phyloP scores from a whole-genome alignment of 2,329 filamentous ascomycete species.

The Fusarium sp. region DNA sequence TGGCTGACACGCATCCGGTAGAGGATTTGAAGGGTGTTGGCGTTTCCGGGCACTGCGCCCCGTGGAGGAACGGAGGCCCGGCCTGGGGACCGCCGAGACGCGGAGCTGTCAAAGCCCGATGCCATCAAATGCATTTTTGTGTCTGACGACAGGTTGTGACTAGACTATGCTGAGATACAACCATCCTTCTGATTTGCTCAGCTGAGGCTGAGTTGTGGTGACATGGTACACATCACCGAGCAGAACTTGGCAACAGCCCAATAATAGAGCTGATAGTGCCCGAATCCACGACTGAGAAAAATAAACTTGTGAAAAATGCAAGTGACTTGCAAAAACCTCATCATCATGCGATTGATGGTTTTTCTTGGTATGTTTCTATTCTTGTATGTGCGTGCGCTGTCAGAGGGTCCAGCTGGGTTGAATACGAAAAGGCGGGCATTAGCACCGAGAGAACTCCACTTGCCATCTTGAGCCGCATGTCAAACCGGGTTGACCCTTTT shows the following conservation, averaged over 20 bases:
- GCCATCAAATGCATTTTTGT: not conserved
- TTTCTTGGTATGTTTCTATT: slow-evolving; percentile 12
- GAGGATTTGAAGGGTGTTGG: slow-evolving; percentile 9
- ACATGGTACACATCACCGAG: not conserved
- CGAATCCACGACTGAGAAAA: not conserved
- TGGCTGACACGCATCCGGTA: slow-evolving; percentile 34
- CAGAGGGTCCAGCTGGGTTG: not conserved
- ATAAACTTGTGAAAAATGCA: not conserved
- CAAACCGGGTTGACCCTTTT: not conserved
- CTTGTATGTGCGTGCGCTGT: slow-evolving; percentile 10
- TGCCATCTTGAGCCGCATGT: slow-evolving; percentile 1
- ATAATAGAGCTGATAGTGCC: not conserved
- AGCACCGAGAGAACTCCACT: slow-evolving; percentile 2
- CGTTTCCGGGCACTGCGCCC: slow-evolving; percentile 26
- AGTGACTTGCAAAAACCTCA: not conserved
- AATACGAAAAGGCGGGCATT: slow-evolving; percentile 25
- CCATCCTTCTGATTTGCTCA: not conserved
- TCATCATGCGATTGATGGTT: not conserved
- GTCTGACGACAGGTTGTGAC: not conserved
- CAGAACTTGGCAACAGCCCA: not conserved
- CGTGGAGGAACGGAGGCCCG: slow-evolving; percentile 31
- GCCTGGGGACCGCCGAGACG: slow-evolving; percentile 14
- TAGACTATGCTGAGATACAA: not conserved
- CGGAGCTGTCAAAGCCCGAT: slow-evolving; percentile 11
- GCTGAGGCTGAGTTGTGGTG: slow-evolving; percentile 5